phyloP scores from a whole-genome alignment of 1,284 basidiomycete species.

The Amylostereum areolatum region DNA sequence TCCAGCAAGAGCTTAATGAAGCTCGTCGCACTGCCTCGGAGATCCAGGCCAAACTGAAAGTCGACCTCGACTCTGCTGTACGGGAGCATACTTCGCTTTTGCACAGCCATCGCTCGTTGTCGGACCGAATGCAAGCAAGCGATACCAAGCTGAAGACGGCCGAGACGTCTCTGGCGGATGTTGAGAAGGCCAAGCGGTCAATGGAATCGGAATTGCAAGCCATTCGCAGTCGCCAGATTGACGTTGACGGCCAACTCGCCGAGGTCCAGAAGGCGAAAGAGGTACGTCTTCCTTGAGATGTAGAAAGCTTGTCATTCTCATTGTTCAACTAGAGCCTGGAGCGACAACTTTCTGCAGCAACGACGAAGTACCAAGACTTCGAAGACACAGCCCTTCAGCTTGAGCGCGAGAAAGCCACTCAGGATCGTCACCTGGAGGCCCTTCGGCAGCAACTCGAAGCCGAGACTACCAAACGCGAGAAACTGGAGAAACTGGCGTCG shows the following conservation, averaged over 20 bases:
- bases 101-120: conserved; percentile 58
- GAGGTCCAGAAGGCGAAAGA: conserved; percentile 65
- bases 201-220: conserved; percentile 74
- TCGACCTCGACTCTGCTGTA: conserved; percentile 56
- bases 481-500: conserved; percentile 65
- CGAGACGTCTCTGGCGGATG: conserved; percentile 49
- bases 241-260: conserved; percentile 62
- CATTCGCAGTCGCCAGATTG: conserved; percentile 67
- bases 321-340: conserved; percentile 56
- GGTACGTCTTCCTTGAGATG: conserved; percentile 34
- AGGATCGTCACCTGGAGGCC: conserved; percentile 68
- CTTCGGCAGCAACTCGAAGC: conserved; percentile 63
- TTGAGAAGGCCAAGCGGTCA: conserved; percentile 67
- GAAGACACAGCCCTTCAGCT: conserved; percentile 84
- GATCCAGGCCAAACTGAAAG: conserved; percentile 60
- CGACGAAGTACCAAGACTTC: conserved; percentile 76
- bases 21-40: conserved; percentile 54
- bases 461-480: conserved; percentile 63
- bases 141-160: conserved; percentile 49
- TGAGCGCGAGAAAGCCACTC: conserved; percentile 75
- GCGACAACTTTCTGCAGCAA: conserved; percentile 66
- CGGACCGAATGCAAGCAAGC: conserved; percentile 46
- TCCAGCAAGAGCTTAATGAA: conserved; percentile 58
- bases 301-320: conserved; percentile 4
- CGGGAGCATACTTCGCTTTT: conserved; percentile 55